A percentile compares a stretch with the other conserved stretches of the same genome.
These are phyloP conservation scores for Anaeramoeba flamelloides DNA, from an alignment of 78 protist species.

Conservation along the genomic window DNA sequence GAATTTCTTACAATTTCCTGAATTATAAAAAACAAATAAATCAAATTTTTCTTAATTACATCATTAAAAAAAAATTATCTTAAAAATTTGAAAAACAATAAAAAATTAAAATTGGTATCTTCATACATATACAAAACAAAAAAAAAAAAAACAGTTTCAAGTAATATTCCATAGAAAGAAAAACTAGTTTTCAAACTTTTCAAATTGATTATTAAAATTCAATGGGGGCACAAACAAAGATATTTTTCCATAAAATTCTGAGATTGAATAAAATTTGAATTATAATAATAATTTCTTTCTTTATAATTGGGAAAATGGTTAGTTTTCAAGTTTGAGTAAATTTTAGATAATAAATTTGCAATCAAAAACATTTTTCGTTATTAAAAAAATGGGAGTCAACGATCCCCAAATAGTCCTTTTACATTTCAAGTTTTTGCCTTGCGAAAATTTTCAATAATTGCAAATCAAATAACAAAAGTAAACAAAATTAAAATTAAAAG, in stretches of 20 bases:
- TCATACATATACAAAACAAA: conserved; percentile 1
- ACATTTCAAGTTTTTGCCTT: too few relatives aligned
- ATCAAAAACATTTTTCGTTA: not conserved
- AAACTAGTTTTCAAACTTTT: conserved; percentile 1
- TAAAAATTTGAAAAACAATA: conserved; percentile 2
- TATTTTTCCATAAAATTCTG: not conserved
- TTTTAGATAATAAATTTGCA: not conserved
- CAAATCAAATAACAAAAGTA: too few relatives aligned
- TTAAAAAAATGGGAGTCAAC: conserved; percentile 2
- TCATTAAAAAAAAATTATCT: not conserved
- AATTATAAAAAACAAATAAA: too few relatives aligned
- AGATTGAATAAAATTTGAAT: not conserved
- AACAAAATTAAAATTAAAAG: not conserved
- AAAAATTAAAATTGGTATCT: not conserved
- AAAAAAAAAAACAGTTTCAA: not conserved
- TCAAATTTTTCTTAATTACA: not conserved
- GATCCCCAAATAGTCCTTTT: too few relatives aligned
- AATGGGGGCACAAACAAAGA: too few relatives aligned
- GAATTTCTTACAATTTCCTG: too few relatives aligned
- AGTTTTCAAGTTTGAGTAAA: conserved; percentile 1
- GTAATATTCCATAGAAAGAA: not conserved
- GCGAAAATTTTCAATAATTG: too few relatives aligned
- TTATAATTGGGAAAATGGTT: not conserved
- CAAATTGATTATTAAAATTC: not conserved
- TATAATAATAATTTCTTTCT: not conserved